These are phyloP conservation scores for Lepidium didymum DNA, from an alignment of 345 rosid species.

Conservation along the genomic window DNA sequence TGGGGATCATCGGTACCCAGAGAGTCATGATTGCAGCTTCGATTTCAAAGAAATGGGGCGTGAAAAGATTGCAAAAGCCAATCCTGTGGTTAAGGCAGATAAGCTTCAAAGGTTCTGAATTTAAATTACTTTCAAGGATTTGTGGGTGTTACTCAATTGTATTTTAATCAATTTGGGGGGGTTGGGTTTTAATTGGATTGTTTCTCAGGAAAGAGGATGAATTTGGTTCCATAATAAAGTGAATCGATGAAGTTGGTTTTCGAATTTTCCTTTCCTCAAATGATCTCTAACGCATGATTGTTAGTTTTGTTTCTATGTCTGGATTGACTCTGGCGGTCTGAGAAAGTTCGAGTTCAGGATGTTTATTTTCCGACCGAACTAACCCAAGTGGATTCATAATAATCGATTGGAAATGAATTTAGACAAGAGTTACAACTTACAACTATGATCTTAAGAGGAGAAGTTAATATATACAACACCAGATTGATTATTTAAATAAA, in stretches of 20 bases:
- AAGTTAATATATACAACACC: no score
- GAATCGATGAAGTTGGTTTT: conserved; percentile 6
- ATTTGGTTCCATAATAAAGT: conserved; percentile 26
- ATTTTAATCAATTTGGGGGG: conserved; percentile 11
- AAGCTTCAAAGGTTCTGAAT: conserved; percentile 30
- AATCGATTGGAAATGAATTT: not conserved
- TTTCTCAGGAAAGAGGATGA: not conserved
- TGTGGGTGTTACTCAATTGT: not conserved
- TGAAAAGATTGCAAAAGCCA: conserved; percentile 26
- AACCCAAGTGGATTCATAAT: not conserved
- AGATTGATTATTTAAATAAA: no score
- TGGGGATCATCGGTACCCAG: conserved; percentile 31
- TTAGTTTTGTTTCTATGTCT: not conserved
- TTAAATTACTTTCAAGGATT: not conserved
- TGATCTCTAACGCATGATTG: not conserved
- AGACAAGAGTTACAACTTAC: no score
- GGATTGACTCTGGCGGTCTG: not conserved
- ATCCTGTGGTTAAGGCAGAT: conserved; percentile 32
- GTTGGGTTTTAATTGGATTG: not conserved
- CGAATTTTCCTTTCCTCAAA: not conserved
- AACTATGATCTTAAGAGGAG: not conserved
- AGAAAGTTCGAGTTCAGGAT: not conserved
- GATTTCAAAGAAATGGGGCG: conserved; percentile 28
- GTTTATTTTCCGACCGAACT: not conserved
- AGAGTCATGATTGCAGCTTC: conserved; percentile 29